Evolutionary conservation across 495 filamentous ascomycete genomes (phyloP), one percentile per base, ranked within the genome.

Genomic region (Hyphodiscus hymeniophilus): DNA sequence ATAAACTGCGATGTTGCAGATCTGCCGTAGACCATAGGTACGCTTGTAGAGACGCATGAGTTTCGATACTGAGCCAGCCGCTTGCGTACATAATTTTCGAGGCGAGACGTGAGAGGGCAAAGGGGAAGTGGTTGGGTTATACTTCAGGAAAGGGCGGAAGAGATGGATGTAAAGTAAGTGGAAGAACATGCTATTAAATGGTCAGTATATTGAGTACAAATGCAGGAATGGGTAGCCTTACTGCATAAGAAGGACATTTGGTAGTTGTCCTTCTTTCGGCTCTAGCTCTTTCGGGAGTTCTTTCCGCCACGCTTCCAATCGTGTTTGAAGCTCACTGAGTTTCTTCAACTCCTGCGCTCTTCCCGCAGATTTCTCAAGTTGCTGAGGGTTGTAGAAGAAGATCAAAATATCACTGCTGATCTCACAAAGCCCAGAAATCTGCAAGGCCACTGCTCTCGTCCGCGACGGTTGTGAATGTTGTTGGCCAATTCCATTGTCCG

Each of bases 161-260:
- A 97, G 81, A 56, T 98, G 94, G 51, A 98, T 96, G 60, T 91
- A 92, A 31, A 96, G 84, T 1, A 95, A 75, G 57, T 97, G 90
- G 63, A 89, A 94, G 64, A 97, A 91, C 92, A 97, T 96, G 69
- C 89, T 94, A 54, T 16, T 3, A 42, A 31, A 24, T 0, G 31
- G 31, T 38, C 12, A 48, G 34, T 49, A 30, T 36, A 2, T 35
- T 38, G 15, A 39, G 24, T n/a, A 15, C 10, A 38, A 47, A 26
- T 18, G n/a, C 15, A 24, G 7, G 6, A 34, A 15, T 31, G 40
- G 10, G 4, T 28, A 10, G 4, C 76, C 87, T 73, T 77, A 95
- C 89, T 97, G 92, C 87, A 94, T 95, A 17, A 95, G 74, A 16
- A 98, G 78, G 4, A 90, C 84, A 58, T 84, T 87, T 1, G 92